Evolutionary conservation across 805 yeast genomes (phyloP).

Genomic region (Torulaspora franciscae): DNA sequence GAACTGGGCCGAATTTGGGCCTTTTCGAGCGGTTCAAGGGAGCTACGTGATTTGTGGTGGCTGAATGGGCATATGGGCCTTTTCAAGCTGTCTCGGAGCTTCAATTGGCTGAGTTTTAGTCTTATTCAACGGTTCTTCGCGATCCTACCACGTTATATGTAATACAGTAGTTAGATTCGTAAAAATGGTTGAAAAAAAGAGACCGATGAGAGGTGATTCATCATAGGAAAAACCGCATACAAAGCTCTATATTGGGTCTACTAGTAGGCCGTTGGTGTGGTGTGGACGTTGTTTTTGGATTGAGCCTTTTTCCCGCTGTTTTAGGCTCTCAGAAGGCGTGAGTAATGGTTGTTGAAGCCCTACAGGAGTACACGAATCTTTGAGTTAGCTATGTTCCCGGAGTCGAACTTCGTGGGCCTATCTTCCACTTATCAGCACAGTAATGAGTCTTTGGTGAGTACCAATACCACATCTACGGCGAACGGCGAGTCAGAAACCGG

Average conservation of each 20-base stretch:
- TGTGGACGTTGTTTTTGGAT: neutral
- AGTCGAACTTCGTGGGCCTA: slow-evolving; percentile 2
- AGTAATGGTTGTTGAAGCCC: neutral
- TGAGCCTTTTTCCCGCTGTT: neutral
- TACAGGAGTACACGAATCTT: neutral
- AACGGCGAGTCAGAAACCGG: neutral
- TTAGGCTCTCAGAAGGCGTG: neutral
- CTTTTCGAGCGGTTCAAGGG: too few species aligned
- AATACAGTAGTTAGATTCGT: neutral
- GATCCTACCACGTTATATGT: neutral
- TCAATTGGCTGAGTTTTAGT: neutral
- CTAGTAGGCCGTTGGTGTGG: neutral
- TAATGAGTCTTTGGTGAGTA: neutral
- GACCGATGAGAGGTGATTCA: neutral
- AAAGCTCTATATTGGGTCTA: neutral
- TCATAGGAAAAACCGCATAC: neutral
- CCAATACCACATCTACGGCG: neutral
- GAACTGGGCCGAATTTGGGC: neutral
- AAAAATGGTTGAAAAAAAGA: neutral
- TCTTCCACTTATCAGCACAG: neutral
- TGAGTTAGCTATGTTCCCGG: slow-evolving; percentile 2
- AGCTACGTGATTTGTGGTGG: too few species aligned
- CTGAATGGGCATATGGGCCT: too few species aligned
- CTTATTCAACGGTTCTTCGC: neutral
- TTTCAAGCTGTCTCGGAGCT: too few species aligned